These are phyloP conservation scores for Debaryomycetaceae sp. DNA, from an alignment of 1,139 yeast genomes.

Conservation along the genomic window DNA sequence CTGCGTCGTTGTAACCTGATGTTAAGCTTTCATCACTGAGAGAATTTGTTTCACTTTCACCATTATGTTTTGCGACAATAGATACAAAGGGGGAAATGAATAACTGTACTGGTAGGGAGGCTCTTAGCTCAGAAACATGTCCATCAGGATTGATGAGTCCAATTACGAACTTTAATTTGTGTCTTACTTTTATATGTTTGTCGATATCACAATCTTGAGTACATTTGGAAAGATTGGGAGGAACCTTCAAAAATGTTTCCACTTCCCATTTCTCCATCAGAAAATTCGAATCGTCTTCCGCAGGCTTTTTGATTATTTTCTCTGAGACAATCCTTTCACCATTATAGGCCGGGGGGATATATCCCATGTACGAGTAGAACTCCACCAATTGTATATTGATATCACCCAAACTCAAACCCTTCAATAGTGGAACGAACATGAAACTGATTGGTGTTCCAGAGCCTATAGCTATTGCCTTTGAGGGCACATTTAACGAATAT, in stretches of 20 bases:
- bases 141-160: constrained; percentile 69
- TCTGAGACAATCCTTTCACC: constrained; percentile 58
- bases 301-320: constrained; percentile 32
- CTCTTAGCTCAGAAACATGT: constrained; percentile 73
- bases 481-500: constrained; percentile 80
- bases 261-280: constrained; percentile 78
- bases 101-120: constrained; percentile 65
- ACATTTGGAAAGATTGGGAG: constrained; percentile 67
- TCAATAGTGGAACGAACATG: constrained; percentile 72
- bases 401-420: constrained; percentile 76
- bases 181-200: constrained; percentile 62
- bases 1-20: constrained; percentile 1
- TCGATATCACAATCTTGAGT: constrained; percentile 81
- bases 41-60: constrained; percentile 6
- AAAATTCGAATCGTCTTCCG: constrained; percentile 37
- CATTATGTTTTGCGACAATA: constrained; percentile 48
- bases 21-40: constrained; percentile 2
- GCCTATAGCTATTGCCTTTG: constrained; percentile 89
- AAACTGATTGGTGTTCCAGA: constrained; percentile 69
- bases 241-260: constrained; percentile 56
- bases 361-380: constrained; percentile 59
- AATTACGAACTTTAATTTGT: constrained; percentile 64
- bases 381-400: constrained; percentile 68
- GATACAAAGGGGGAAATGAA: constrained; percentile 83
- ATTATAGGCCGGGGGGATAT: constrained; percentile 49